A percentile compares a stretch with the other conserved stretches of the same genome.
Conservation (phyloP, 1,284 basidiomycete genomes). For the Psilocybe mexicana region DNA sequence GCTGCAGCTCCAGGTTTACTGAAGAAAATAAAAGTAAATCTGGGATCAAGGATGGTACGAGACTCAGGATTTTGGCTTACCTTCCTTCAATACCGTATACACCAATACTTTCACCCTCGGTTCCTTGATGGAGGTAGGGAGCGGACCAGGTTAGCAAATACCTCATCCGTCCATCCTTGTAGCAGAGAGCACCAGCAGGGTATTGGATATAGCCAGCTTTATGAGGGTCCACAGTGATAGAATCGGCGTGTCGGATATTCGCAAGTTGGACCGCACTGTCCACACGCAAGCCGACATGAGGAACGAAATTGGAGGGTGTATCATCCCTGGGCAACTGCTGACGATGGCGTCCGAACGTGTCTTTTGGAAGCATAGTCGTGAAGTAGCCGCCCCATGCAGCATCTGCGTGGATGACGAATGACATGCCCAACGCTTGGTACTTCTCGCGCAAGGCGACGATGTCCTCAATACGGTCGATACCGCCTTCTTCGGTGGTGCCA, state of each 20-base stretch:
- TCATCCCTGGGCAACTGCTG: neutral
- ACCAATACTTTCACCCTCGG: slow-evolving; percentile 36
- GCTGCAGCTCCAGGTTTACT: slow-evolving; percentile 49
- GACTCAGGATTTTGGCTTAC: slow-evolving; percentile 22
- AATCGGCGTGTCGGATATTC: slow-evolving; percentile 35
- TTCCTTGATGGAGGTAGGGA: slow-evolving; percentile 34
- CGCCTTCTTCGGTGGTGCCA: slow-evolving; percentile 47
- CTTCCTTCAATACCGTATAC: slow-evolving; percentile 48
- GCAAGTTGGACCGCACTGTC: slow-evolving; percentile 27
- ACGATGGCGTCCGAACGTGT: neutral
- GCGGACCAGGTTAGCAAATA: slow-evolving; percentile 43
- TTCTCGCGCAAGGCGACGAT: slow-evolving; percentile 38
- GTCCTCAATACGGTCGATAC: slow-evolving; percentile 42
- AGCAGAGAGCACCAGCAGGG: slow-evolving; percentile 44
- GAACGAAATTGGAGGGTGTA: slow-evolving; percentile 17
- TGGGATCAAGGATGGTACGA: too few relatives aligned
- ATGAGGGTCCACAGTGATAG: slow-evolving; percentile 49
- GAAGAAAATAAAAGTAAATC: neutral
- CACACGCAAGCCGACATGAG: slow-evolving; percentile 26
- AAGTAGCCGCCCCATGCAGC: slow-evolving; percentile 37
- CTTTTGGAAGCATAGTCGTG: slow-evolving; percentile 11
- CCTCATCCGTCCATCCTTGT: slow-evolving; percentile 41
- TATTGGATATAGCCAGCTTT: slow-evolving; percentile 48
- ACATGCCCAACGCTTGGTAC: slow-evolving; percentile 18
- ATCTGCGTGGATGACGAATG: slow-evolving; percentile 27